Evolutionary conservation across 179 eudicot genomes (phyloP).

Genomic region (Drosera spatulata): DNA sequence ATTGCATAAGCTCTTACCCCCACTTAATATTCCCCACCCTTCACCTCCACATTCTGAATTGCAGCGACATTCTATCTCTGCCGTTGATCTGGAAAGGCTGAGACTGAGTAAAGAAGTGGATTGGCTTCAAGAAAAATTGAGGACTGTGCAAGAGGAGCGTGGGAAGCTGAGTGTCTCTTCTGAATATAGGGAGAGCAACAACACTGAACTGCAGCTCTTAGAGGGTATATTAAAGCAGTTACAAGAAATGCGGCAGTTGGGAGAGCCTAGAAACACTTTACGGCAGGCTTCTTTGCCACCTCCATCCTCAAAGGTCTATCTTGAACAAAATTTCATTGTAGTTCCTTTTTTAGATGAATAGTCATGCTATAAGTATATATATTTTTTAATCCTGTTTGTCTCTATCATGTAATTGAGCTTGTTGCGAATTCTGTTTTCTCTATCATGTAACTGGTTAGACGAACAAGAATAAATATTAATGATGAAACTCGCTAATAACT

Average conservation of each 20-base stretch:
- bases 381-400: no score
- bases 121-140: slow-evolving; percentile 62
- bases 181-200: slow-evolving; percentile 54
- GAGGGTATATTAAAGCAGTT: slow-evolving; percentile 67
- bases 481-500: no score
- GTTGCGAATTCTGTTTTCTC: no score
- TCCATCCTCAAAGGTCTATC: slow-evolving; percentile 52
- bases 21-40: slow-evolving; percentile 21
- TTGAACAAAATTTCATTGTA: background rate
- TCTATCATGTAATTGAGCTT: no score
- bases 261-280: slow-evolving; percentile 46
- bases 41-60: slow-evolving; percentile 19
- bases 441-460: no score
- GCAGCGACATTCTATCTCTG: slow-evolving; percentile 43
- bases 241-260: slow-evolving; percentile 52
- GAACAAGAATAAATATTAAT: no score
- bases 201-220: slow-evolving; percentile 54
- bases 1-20: slow-evolving; percentile 25
- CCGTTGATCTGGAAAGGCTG: slow-evolving; percentile 58
- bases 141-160: slow-evolving; percentile 64
- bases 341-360: no score
- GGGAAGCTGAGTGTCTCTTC: slow-evolving; percentile 47
- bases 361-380: no score
- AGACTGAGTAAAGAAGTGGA: slow-evolving; percentile 65
- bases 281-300: slow-evolving; percentile 72